Evolutionary conservation across 306 rosid species (phyloP).

Genomic region (Nissolia schottii): DNA sequence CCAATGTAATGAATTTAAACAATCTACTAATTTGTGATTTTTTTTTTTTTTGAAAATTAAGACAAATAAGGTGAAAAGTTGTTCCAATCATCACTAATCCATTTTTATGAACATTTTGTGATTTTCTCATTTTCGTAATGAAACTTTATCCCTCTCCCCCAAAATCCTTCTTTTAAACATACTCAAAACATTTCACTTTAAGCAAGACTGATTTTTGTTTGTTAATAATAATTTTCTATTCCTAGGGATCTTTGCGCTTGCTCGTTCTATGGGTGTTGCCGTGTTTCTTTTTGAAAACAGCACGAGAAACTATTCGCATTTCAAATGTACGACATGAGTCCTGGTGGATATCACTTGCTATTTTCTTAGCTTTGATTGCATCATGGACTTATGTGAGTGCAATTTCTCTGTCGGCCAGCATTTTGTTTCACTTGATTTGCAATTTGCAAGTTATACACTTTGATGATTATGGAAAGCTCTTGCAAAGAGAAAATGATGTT

Average conservation of each 20-base stretch:
- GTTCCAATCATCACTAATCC: neutral
- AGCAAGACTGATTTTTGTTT: neutral
- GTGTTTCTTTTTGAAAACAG: conserved; percentile 56
- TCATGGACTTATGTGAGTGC: conserved; percentile 80
- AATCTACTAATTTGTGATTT: neutral
- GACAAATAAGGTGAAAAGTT: neutral
- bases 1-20: neutral
- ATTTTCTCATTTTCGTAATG: neutral
- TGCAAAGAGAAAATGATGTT: conserved; percentile 66
- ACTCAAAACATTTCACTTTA: neutral
- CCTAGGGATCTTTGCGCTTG: conserved; percentile 55
- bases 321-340: conserved; percentile 39
- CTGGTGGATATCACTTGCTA: conserved; percentile 48
- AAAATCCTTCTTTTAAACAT: no score
- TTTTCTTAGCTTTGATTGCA: conserved; percentile 38
- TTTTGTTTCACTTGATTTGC: conserved; percentile 81
- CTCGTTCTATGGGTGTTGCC: conserved; percentile 57
- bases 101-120: neutral
- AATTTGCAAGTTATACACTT: conserved; percentile 80
- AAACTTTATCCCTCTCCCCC: neutral
- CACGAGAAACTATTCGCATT: conserved; percentile 51
- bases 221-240: neutral
- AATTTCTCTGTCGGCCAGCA: conserved; percentile 67
- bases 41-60: neutral
- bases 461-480: conserved; percentile 66